These are phyloP conservation scores for Pelargonium citronellum DNA, from an alignment of 441 rosid genomes.

Conservation along the genomic window DNA sequence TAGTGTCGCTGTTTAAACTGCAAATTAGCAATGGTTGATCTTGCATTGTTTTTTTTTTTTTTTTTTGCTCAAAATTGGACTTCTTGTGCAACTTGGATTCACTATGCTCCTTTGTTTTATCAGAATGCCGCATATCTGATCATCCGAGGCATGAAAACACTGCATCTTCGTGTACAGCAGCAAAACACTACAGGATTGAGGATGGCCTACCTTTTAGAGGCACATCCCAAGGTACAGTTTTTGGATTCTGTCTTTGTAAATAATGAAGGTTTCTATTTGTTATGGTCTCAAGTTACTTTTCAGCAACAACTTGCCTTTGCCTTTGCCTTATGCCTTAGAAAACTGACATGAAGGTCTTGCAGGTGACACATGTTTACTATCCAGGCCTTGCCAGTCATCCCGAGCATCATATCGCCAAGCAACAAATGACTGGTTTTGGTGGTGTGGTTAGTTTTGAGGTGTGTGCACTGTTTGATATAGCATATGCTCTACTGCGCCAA, in stretches of 20 bases:
- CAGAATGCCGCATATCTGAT: conserved; percentile 67
- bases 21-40: neutral
- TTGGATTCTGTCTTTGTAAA: neutral
- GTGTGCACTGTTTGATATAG: conserved; percentile 1
- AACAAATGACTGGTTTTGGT: conserved; percentile 95
- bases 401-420: conserved; percentile 79
- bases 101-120: neutral
- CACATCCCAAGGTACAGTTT: conserved; percentile 17
- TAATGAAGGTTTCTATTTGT: neutral
- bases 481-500: neutral
- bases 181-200: conserved; percentile 81
- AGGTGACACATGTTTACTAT: conserved; percentile 86
- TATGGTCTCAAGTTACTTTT: neutral
- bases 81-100: neutral
- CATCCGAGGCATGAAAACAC: conserved; percentile 97
- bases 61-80: neutral
- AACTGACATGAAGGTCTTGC: conserved; percentile 16
- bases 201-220: conserved; percentile 99
- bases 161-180: conserved; percentile 98
- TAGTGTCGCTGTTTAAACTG: neutral
- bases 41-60: neutral
- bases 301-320: no score
- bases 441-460: conserved; percentile 99
- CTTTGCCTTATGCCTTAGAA: no score
- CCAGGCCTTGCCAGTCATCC: conserved; percentile 90